Evolutionary conservation across 306 rosid species (phyloP).

Genomic region (Datisca glomerata): DNA sequence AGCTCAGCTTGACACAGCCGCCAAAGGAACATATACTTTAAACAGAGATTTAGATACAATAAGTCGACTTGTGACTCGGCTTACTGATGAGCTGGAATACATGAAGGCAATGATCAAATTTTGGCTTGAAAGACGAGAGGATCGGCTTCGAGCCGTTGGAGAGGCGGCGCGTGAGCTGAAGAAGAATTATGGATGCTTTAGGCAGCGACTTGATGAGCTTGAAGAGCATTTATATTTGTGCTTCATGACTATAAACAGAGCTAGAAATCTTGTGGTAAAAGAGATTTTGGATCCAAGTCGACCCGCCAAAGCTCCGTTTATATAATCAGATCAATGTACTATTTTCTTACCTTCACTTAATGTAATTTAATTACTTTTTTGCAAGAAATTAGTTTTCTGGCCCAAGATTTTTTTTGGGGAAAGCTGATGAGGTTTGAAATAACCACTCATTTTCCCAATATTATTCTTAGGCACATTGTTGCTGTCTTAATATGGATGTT

Average conservation of each 20-base stretch:
- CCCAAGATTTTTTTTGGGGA: too few species aligned
- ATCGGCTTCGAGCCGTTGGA: constrained; percentile 19
- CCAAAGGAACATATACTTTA: constrained; percentile 58
- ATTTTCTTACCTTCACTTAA: too few species aligned
- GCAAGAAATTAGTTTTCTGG: too few species aligned
- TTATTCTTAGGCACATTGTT: too few species aligned
- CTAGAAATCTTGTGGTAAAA: constrained; percentile 50
- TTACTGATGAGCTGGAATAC: constrained; percentile 55
- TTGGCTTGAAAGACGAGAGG: constrained; percentile 44
- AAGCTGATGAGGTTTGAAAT: too few species aligned
- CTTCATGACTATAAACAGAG: constrained; percentile 76
- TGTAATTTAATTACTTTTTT: too few species aligned
- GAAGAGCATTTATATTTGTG: constrained; percentile 80
- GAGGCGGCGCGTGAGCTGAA: constrained; percentile 45
- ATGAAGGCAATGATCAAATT: constrained; percentile 24
- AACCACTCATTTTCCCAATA: too few species aligned
- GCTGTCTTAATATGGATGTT: too few species aligned
- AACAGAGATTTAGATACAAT: constrained; percentile 57
- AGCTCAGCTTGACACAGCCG: constrained; percentile 49
- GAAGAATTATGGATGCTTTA: constrained; percentile 31
- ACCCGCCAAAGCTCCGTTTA: not conserved
- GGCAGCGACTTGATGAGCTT: constrained; percentile 58
- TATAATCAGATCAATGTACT: not conserved
- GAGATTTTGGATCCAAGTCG: constrained; percentile 19
- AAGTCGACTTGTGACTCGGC: constrained; percentile 42